Percentiles rank a stretch among this genome's conserved stretches.
Conservation (phyloP, 192 early-diverging fungal genomes). For the Umbelopsis sp. region DNA sequence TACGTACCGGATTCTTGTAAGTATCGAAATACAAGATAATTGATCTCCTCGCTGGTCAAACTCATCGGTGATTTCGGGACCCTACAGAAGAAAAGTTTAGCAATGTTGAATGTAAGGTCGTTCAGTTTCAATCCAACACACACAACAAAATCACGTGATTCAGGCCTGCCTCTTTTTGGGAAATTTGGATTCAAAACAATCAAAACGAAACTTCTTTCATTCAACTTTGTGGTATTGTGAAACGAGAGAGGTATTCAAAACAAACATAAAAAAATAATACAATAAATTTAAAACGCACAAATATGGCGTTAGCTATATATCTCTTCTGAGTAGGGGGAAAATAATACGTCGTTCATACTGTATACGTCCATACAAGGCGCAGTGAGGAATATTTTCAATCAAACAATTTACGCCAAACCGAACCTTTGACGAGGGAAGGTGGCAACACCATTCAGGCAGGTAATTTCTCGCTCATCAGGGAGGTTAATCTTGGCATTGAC, state of each 20-base stretch:
- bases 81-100: not conserved
- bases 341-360: too few species aligned
- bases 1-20: conserved; percentile 80
- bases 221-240: too few species aligned
- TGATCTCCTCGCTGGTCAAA: conserved; percentile 84
- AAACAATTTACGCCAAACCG: not conserved
- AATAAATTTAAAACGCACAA: too few species aligned
- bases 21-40: conserved; percentile 87
- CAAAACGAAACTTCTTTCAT: too few species aligned
- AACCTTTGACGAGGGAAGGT: conserved; percentile 32
- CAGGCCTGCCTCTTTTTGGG: too few species aligned
- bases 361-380: not conserved
- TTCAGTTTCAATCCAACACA: not conserved
- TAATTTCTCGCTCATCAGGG: conserved; percentile 37
- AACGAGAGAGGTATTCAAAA: too few species aligned
- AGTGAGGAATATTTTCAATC: not conserved
- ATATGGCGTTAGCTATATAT: too few species aligned
- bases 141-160: too few species aligned
- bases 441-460: conserved; percentile 47
- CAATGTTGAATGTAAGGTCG: not conserved
- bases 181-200: too few species aligned
- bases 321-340: too few species aligned
- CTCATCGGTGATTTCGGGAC: conserved; percentile 49
- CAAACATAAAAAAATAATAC: too few species aligned
- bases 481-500: conserved; percentile 48